Conservation (phyloP, 2,329 filamentous ascomycete genomes). For the Helotiales sp. region DNA sequence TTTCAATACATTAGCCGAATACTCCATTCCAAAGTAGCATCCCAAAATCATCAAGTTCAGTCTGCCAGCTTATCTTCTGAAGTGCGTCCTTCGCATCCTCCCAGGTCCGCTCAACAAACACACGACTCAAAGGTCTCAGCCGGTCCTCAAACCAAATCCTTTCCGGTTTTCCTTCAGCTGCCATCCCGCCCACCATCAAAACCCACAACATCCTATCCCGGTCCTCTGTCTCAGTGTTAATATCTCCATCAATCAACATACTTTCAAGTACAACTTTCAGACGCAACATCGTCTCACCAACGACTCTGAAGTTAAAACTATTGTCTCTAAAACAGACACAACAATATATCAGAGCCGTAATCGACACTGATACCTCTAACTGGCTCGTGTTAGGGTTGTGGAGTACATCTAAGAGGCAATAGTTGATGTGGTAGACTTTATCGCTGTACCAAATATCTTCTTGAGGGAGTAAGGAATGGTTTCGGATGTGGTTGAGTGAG, state of each 20-base stretch:
- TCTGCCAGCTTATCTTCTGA: not conserved
- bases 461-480: not conserved
- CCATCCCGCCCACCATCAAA: conserved; percentile 9
- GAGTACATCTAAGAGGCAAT: not conserved
- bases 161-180: conserved; percentile 6
- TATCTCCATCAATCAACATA: not conserved
- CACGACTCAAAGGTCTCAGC: not conserved
- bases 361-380: not conserved
- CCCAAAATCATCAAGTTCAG: not conserved
- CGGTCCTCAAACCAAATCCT: conserved; percentile 6
- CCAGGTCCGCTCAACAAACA: not conserved
- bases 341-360: not conserved
- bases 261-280: not conserved
- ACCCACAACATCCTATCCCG: conserved; percentile 7
- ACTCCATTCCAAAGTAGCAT: not conserved
- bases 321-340: not conserved
- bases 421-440: conserved; percentile 10
- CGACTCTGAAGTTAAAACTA: not conserved
- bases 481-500: not conserved
- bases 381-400: not conserved
- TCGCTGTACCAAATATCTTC: conserved; percentile 20
- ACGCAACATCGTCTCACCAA: not conserved
- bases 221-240: not conserved
- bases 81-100: not conserved
- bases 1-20: not conserved